Evolutionary conservation across 129 eudicot genomes (phyloP), one percentile per base, ranked within the genome.

Genomic region (Ambrosia trifida): DNA sequence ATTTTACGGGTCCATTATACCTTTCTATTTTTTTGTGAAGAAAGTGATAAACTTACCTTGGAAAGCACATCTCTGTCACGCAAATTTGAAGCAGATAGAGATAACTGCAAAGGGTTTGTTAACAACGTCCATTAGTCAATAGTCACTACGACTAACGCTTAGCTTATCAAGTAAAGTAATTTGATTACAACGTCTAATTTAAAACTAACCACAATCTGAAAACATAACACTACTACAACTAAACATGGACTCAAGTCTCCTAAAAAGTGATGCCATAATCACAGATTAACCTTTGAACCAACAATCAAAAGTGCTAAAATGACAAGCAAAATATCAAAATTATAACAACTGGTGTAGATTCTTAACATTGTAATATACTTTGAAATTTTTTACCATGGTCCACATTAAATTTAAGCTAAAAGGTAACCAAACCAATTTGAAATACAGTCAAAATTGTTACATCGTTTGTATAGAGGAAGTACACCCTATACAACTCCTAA

Each of bases 21-120:
- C 24, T n/a, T n/a, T 14, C 9, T 2, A 2, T 16, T 62, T 33
- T 31, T 62, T 28, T n/a, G 67, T 7, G 14, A 62, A 46, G 14
- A 10, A 35, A 18, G 51, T 7, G 75, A 79, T 63, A 0, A 69
- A 64, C 88, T 33, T 70, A 89, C 98, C 95, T 92, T 92, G 75
- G 96, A 92, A 75, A 92, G 84, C 82, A 92, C 89, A 75, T 92
- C 98, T 52, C 95, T 80, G 72, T 92, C 89, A 81, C 89, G 89
- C 79, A 92, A 85, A 65, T 84, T 83, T 41, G 95, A 69, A 78
- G 91, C 96, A 68, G 96, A 86, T 73, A 92, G 62, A 61, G 98
- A 86, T 53, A 92, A 80, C 98, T 92, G 98, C 74, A 83, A 38
- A 53, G 3, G 52, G 73, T 58, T 78, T 58, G 32, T 16, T 38